Percentiles rank a stretch among this genome's conserved stretches.
phyloP scores from a whole-genome alignment of 2,329 filamentous ascomycete species.

The Aspergillus chevalieri region DNA sequence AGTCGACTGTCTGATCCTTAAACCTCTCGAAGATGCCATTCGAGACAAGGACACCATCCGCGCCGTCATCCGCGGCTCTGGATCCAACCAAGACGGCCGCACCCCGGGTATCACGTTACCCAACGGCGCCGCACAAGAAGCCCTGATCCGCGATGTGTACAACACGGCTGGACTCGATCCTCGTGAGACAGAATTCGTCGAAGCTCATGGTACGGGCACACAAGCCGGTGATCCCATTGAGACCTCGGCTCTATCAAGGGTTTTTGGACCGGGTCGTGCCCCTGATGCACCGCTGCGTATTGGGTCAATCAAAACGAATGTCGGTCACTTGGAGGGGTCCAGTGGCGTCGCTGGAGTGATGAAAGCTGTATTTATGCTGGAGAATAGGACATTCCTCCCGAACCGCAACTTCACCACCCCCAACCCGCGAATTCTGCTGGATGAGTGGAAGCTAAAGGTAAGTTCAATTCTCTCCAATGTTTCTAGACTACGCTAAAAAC shows the following conservation, averaged over 20 bases:
- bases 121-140: conserved; percentile 28
- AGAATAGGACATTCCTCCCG: conserved; percentile 40
- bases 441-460: conserved; percentile 28
- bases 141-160: conserved; percentile 29
- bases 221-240: conserved; percentile 30
- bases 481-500: neutral
- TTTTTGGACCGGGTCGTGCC: conserved; percentile 16
- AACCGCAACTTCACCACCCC: conserved; percentile 37
- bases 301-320: conserved; percentile 17
- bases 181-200: conserved; percentile 18
- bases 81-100: conserved; percentile 41
- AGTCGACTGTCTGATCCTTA: conserved; percentile 36
- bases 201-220: conserved; percentile 31
- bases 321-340: conserved; percentile 21
- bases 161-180: conserved; percentile 19
- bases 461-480: neutral
- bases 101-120: conserved; percentile 44
- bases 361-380: conserved; percentile 40
- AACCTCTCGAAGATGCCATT: conserved; percentile 38
- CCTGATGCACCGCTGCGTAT: conserved; percentile 14
- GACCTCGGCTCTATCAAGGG: conserved; percentile 19
- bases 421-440: conserved; percentile 31
- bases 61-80: conserved; percentile 38
- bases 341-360: conserved; percentile 22
- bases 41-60: conserved; percentile 38